Evolutionary conservation across 345 rosid species (phyloP).

Genomic region (Eucalyptus cloeziana): DNA sequence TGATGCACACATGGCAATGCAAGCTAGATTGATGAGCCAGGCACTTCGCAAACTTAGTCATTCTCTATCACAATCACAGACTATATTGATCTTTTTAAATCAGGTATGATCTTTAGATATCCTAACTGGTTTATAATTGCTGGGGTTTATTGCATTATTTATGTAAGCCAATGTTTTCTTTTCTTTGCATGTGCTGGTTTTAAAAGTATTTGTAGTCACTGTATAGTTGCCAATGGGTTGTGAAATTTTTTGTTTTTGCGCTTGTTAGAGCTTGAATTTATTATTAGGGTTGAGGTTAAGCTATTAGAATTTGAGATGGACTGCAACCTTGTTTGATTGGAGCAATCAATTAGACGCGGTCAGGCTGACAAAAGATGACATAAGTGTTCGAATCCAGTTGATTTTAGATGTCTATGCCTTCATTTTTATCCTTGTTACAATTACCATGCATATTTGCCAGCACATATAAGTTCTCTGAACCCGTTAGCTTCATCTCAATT

Average conservation of each 20-base stretch:
- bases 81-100: constrained; percentile 69
- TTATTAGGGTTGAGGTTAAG: neutral
- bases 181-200: neutral
- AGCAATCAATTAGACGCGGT: neutral
- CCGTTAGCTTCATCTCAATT: neutral
- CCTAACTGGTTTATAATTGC: neutral
- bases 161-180: neutral
- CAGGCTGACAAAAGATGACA: neutral
- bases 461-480: neutral
- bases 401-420: neutral
- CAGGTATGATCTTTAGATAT: constrained; percentile 31
- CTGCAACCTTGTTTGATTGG: neutral
- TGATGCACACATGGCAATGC: constrained; percentile 99
- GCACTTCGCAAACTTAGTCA: constrained; percentile 96
- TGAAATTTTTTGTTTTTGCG: neutral
- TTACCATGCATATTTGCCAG: neutral
- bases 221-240: neutral
- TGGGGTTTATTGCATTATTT: neutral
- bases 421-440: neutral
- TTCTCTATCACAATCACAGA: constrained; percentile 77
- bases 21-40: constrained; percentile 99
- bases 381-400: neutral
- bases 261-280: neutral
- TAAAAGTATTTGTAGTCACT: neutral
- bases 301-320: neutral